phyloP scores from a whole-genome alignment of 176 grass and related monocot species.

The Eleusine indica region DNA sequence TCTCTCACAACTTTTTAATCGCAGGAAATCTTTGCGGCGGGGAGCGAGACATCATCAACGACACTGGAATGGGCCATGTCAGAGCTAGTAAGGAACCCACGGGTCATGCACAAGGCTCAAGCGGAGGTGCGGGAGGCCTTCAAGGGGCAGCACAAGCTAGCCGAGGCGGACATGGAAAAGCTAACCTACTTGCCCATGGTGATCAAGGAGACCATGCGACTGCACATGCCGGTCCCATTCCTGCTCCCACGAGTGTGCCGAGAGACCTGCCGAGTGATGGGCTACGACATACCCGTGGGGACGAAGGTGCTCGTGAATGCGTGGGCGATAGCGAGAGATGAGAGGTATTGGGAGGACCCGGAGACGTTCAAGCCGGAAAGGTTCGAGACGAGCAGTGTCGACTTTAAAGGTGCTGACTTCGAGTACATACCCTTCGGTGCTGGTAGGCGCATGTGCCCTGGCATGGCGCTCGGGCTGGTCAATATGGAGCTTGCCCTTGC shows the following conservation, averaged over 20 bases:
- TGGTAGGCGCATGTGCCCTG: constrained; percentile 18
- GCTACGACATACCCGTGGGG: background rate
- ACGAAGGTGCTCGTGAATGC: constrained; percentile 31
- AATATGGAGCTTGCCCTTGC: constrained; percentile 33
- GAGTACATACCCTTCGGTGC: constrained; percentile 21
- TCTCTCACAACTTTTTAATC: too few relatives aligned
- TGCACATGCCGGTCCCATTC: constrained; percentile 11
- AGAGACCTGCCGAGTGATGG: background rate
- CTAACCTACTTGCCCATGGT: constrained; percentile 15
- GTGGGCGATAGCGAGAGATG: constrained; percentile 26
- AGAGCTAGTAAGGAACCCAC: background rate
- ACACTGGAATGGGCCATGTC: constrained; percentile 27
- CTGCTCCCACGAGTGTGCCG: constrained; percentile 26
- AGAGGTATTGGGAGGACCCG: background rate
- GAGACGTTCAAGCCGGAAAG: constrained; percentile 28
- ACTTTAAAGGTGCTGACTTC: background rate
- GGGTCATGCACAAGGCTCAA: background rate
- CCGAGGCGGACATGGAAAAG: background rate
- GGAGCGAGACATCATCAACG: constrained; percentile 36
- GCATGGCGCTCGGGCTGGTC: background rate
- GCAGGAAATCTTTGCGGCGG: constrained; percentile 21
- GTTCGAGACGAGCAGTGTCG: background rate
- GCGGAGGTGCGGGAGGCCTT: background rate
- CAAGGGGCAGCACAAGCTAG: background rate
- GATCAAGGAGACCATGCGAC: constrained; percentile 6